Base-by-base conservation (phyloP, 2,329 filamentous ascomycete species). In the Hymenotorrendiella dingleyae region DNA sequence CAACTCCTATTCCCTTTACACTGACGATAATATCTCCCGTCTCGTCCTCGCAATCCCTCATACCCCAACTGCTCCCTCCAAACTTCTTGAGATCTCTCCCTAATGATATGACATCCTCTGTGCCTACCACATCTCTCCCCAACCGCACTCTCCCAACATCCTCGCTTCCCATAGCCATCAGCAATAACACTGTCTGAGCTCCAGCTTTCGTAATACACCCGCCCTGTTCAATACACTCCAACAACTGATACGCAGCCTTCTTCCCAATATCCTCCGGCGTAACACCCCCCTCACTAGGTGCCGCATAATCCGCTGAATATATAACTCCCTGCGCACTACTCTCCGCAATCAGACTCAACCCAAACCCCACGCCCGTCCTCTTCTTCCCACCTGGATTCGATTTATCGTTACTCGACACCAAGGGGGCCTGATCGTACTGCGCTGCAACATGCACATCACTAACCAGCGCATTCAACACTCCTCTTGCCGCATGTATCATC, bases 161-260 rank as follows among this genome's bases (percentile, higher is more conserved):
- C 62, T 97, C 93, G 1, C 85, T 87, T 0, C 93, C 93, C 93
- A 98, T 97, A 24, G 90, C 88, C 93, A 98, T 98, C 49, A 98
- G 71, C 14, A 82, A 86, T 40, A 98, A 65, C 51, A 95, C 74
- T 0, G 84, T 91, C 3, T 78, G 72, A 4, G 82, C 81, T 2
- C 87, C 85, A 3, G 84, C 74, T 11, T 72, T 73, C 40, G 81
- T 83, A 3, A 86, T 85, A 61, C 88, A 95, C 1, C 93, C 93
- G 9, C 90, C 91, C 54, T 82, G 77, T 39, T 78, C 78, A 48
- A 97, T 83, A 17, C 80, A 76, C 65, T 97, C 90, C 10, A 98
- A 70, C 38, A 98, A 68, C 64, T 96, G 90, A 61, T 86, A 88
- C 12, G 93, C 93, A 62, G 88, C 94, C 57, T 81, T 77, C 64